These are phyloP conservation scores for Maudiozyma barnettii DNA, from an alignment of 805 yeast species.

Conservation along the genomic window DNA sequence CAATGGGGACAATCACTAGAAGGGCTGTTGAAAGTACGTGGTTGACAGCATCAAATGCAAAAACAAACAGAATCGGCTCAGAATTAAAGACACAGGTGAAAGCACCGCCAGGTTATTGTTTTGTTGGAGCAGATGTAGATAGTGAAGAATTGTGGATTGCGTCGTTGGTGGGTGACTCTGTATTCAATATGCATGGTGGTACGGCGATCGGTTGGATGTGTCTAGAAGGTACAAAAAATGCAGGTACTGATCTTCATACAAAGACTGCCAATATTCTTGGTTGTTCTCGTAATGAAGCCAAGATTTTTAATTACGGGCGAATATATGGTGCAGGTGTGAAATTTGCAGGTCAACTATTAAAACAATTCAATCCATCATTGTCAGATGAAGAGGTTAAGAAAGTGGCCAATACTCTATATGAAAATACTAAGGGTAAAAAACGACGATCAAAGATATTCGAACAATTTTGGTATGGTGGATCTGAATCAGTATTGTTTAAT, in stretches of 20 bases:
- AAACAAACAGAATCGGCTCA: conserved; percentile 76
- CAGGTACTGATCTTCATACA: conserved; percentile 91
- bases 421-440: conserved; percentile 70
- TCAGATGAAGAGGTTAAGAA: conserved; percentile 55
- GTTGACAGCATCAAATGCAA: conserved; percentile 96
- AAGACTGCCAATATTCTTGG: conserved; percentile 87
- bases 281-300: conserved; percentile 84
- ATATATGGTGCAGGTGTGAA: conserved; percentile 95
- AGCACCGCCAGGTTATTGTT: conserved; percentile 83
- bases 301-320: conserved; percentile 91
- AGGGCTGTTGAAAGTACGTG: conserved; percentile 96
- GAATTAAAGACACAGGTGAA: conserved; percentile 78
- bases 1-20: conserved; percentile 96
- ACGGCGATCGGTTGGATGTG: conserved; percentile 99
- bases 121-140: conserved; percentile 98
- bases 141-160: conserved; percentile 99
- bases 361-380: conserved; percentile 69
- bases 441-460: conserved; percentile 27
- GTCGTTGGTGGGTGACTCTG: conserved; percentile 84
- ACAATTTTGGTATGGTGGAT: conserved; percentile 73
- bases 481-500: conserved; percentile 88
- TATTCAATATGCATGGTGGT: conserved; percentile 84
- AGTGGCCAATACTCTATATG: conserved; percentile 60
- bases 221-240: conserved; percentile 83
- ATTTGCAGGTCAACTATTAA: conserved; percentile 76